Evolutionary conservation across 2,329 filamentous ascomycete species (phyloP), one percentile per base, ranked within the genome.

Genomic region (Claviceps maximensis): DNA sequence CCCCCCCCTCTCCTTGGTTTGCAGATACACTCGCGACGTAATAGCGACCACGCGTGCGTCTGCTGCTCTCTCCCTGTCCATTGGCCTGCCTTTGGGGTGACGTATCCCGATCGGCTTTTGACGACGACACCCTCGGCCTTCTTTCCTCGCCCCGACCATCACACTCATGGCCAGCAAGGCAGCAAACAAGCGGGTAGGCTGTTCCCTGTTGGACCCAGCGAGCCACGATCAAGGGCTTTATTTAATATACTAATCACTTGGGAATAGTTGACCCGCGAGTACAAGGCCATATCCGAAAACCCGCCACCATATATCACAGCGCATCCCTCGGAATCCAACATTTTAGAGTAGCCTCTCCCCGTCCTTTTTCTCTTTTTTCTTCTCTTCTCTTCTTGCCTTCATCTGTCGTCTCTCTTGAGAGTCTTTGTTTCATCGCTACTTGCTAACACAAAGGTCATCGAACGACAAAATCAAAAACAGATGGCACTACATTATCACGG

Each of bases 401-500:
- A 2, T 9, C 31, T 33, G 33, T 38, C 13, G 15, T 38, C 4
- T 17, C 15, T 17, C 33, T 13, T 13, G 15, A 15, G 33, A 33
- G 4, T 38, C 33, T 15, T 38, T 15, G 15, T 17, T 15, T 3
- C 12, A 27, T n/a, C 36, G 6, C 9, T 9, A n/a, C 13, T 17
- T 12, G 19, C 53, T 57, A 31, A 57, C 53, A 47, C 54, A 57
- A 51, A 56, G 50, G 50, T 15, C 19, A 41, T 44, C 21, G 1
- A 12, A 33, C 2, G n/a, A 33, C 9, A 10, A 36, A 21, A n/a
- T n/a, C n/a, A 17, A 36, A 46, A 50, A 36, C 63, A 87, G 84
- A 72, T 95, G 89, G 89, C 89, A 95, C 72, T 95, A 94, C 72
- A 87, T 96, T 65, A 86, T 97, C 59, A 96, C 90, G 40, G 93